phyloP scores from a whole-genome alignment of 345 rosid genomes.

The Tarenaya hassleriana region DNA sequence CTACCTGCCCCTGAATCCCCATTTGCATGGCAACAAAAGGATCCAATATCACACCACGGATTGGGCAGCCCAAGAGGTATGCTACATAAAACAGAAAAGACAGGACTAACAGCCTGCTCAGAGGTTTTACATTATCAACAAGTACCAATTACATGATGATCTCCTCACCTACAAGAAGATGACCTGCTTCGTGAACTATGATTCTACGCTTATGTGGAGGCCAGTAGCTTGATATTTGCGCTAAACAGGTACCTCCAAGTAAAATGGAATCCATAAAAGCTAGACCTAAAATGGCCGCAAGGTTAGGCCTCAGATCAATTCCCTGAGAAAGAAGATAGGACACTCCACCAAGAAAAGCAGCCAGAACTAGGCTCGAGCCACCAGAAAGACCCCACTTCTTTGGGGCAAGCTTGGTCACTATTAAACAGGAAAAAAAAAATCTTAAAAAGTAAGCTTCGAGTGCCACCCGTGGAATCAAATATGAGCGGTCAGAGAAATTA shows the following conservation, averaged over 20 bases:
- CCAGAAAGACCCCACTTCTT: conserved; percentile 86
- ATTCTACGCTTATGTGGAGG: conserved; percentile 82
- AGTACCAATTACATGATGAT: neutral
- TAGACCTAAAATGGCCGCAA: conserved; percentile 55
- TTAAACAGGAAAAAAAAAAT: conserved; percentile 13
- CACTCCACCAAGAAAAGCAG: conserved; percentile 56
- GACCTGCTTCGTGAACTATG: conserved; percentile 94
- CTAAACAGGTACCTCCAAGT: conserved; percentile 84
- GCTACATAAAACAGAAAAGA: conserved; percentile 42
- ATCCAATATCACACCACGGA: conserved; percentile 89
- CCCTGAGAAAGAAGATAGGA: conserved; percentile 70
- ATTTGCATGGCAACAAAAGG: conserved; percentile 83
- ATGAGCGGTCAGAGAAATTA: neutral
- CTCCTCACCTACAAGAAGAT: conserved; percentile 64
- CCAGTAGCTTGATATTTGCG: conserved; percentile 86
- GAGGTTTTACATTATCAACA: neutral
- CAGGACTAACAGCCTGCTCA: conserved; percentile 10
- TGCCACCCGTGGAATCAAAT: conserved; percentile 2
- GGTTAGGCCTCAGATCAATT: conserved; percentile 69
- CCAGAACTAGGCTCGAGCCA: conserved; percentile 48
- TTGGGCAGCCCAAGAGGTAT: conserved; percentile 92
- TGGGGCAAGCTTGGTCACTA: conserved; percentile 67
- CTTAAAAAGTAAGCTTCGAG: neutral
- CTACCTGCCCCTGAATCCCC: conserved; percentile 97
- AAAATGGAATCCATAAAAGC: conserved; percentile 63